Evolutionary conservation across 164 flowering plant species (phyloP), one percentile per base, ranked within the genome.

Genomic region (Piper betle): DNA sequence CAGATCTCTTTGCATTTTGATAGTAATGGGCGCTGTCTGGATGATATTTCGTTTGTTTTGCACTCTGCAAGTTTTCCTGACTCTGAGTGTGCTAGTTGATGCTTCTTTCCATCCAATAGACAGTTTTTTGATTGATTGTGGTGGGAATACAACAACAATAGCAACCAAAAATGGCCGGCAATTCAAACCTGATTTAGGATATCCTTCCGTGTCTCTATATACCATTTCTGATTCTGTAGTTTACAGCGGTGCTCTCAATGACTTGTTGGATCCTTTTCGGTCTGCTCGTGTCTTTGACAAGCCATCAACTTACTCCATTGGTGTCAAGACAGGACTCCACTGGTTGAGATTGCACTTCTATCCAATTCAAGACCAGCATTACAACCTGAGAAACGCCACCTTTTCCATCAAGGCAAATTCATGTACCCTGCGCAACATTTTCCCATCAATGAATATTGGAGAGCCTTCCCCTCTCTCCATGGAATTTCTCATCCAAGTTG

Each of bases 301-400:
- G 58, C 48, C 69, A 15, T 69, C 82, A 4, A 65, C 33, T 12
- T 79, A 79, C 38, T 73, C 64, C 17, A 55, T 79, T 52, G 59
- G 7, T 3, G 60, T 68, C 9, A 67, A 68, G 69, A 69, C 33
- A 2, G 82, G 86, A 37, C 59, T 73, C 6, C 81, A 80, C 62
- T 82, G 82, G 82, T 53, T 79, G 15, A 53, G 84, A 25, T 56
- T 82, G 37, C 75, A 82, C 65, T 77, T 82, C 43, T 67, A 40
- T 37, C 73, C 83, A 0, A 52, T 80, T 56, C 55, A 62, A 58
- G 69, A 67, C 60, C n/a, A 64, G 6, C 54, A 53, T 6, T 75
- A 62, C 54, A 56, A 74, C 61, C 64, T 80, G 76, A 65, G 72
- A 57, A 58, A 69, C 37, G 77, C 81, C 13, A 67, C 61, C 39